Evolutionary conservation across 768 basidiomycete species (phyloP), one percentile per base, ranked within the genome.

Genomic region (Inosperma sp.): DNA sequence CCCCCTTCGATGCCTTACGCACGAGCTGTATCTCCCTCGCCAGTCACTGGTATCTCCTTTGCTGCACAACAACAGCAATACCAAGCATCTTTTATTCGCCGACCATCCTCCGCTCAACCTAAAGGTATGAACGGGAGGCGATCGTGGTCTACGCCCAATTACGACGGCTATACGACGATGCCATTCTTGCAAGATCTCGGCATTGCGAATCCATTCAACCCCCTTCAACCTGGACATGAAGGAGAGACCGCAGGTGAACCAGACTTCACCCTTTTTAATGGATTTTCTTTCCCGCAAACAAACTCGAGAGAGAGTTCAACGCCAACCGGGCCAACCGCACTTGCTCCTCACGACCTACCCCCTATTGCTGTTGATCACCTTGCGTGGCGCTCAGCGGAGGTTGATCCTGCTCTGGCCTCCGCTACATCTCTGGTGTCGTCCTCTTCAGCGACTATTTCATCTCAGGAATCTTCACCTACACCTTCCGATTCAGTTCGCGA

Each of bases 1-100:
- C 1, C 74, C 71, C 16, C 72, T 72, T 1, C 66, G 64, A 6
- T 80, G 78, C 1, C 79, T 74, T 13, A 66, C 76, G 49, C 37
- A 34, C 54, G 44, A 31, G 23, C 56, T 5, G 36, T 49, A 17
- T 52, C 54, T 16, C 56, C 51, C 7, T 27, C 57, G 14, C 35
- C 43, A 14, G 30, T 49, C 17, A 41, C 53, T 13, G 52, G 57
- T 25, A 52, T 58, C 41, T 53, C 52, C 1, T 52, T 54, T 33
- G 43, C 43, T 29, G 29, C 48, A 14, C 39, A 35, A 25, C 51
- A 49, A 33, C 51, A 52, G 12, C 52, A 43, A 30, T 22, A 35
- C 13, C 31, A 45, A 22, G 52, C 19, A 17, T 50, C 39, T 35
- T 42, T 54, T 30, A 26, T 37, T 53, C 45, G 40, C 53, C 43